phyloP scores from a whole-genome alignment of 768 basidiomycete species.

The Dioszegia crocea region DNA sequence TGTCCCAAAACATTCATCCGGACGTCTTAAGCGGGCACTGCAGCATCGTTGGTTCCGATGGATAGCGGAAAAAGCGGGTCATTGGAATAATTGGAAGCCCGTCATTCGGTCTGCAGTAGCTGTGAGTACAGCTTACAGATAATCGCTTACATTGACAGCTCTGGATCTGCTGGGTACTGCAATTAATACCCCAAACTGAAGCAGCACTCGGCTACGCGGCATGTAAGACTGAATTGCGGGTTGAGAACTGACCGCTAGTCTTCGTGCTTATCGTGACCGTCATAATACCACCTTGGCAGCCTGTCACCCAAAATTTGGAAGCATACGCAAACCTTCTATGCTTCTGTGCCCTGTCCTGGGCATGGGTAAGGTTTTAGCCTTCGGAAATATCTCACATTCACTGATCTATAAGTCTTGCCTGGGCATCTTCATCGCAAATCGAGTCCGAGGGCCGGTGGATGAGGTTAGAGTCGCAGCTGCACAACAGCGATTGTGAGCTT shows the following conservation, averaged over 20 bases:
- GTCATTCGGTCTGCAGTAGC: slow-evolving; percentile 39
- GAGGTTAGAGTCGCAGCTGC: slow-evolving; percentile 19
- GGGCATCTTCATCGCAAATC: slow-evolving; percentile 37
- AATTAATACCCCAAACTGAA: slow-evolving; percentile 32
- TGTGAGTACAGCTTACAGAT: slow-evolving; percentile 23
- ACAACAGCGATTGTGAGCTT: slow-evolving; percentile 22
- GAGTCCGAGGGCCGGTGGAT: slow-evolving; percentile 26
- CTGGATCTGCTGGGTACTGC: slow-evolving; percentile 43
- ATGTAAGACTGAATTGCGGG: slow-evolving; percentile 25
- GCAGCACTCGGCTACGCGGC: slow-evolving; percentile 39
- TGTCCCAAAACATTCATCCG: too few relatives aligned
- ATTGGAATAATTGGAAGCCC: slow-evolving; percentile 33
- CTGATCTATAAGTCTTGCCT: slow-evolving; percentile 21
- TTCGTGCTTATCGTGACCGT: slow-evolving; percentile 41
- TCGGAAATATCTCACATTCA: too few relatives aligned
- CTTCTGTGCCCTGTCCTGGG: slow-evolving; percentile 42
- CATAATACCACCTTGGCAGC: slow-evolving; percentile 40
- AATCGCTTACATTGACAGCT: too few relatives aligned
- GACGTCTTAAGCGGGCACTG: slow-evolving; percentile 4
- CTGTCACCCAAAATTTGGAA: slow-evolving; percentile 42
- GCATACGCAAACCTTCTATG: slow-evolving; percentile 40
- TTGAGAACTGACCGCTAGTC: slow-evolving; percentile 12
- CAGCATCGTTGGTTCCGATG: slow-evolving; percentile 24
- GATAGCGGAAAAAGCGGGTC: slow-evolving; percentile 2
- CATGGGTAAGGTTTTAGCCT: slow-evolving; percentile 31